Percentiles rank a stretch among this genome's conserved stretches.
Evolutionary conservation across 1,284 basidiomycete species (phyloP).

Genomic region (Fomes fomentarius): DNA sequence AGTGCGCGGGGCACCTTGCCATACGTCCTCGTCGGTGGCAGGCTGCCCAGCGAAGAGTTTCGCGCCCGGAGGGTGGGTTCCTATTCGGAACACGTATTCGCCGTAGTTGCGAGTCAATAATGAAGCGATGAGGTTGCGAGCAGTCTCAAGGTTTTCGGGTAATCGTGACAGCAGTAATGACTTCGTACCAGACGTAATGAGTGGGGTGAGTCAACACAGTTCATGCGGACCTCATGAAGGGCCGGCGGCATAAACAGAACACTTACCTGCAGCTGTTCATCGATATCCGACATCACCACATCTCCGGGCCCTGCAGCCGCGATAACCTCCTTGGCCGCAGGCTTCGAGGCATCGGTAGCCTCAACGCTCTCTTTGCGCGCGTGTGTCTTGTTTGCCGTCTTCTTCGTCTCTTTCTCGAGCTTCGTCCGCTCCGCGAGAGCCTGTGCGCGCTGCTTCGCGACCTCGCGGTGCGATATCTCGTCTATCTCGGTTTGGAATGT

Average conservation of each 20-base stretch:
- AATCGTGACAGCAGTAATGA: constrained; percentile 49
- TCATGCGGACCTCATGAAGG: neutral
- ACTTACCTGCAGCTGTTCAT: constrained; percentile 63
- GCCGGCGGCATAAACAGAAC: neutral
- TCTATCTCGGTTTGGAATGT: constrained; percentile 79
- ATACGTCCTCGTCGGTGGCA: constrained; percentile 47
- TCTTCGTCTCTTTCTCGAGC: constrained; percentile 42
- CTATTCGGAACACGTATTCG: constrained; percentile 74
- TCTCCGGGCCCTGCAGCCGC: constrained; percentile 12
- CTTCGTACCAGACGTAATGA: constrained; percentile 43
- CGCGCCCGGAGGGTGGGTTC: constrained; percentile 57
- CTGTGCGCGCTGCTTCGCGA: constrained; percentile 58
- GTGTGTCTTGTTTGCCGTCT: constrained; percentile 28
- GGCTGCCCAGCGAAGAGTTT: constrained; percentile 57
- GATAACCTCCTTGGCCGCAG: constrained; percentile 19
- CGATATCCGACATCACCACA: constrained; percentile 47
- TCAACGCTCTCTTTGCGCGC: constrained; percentile 23
- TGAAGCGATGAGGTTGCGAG: constrained; percentile 64
- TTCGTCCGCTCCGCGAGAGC: constrained; percentile 34
- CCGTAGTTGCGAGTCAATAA: constrained; percentile 67
- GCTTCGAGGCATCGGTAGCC: constrained; percentile 7
- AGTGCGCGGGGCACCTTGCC: constrained; percentile 56
- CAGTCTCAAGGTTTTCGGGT: constrained; percentile 49
- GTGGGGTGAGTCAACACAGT: neutral
- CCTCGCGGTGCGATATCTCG: constrained; percentile 66